These are phyloP conservation scores for Nicotiana otophora DNA, from an alignment of 257 asterid genomes.

Conservation along the genomic window DNA sequence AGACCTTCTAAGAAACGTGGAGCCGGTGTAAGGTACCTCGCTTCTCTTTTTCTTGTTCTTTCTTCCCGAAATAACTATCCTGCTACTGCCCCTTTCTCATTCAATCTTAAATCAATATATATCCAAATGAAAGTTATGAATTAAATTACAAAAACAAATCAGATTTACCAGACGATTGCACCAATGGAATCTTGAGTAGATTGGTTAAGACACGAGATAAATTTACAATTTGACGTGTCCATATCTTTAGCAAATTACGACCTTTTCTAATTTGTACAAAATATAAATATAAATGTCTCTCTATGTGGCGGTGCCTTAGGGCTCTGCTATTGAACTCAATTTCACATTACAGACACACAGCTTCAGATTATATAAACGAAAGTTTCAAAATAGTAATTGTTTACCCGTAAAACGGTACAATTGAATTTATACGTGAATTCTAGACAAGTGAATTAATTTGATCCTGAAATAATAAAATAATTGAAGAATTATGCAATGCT, in stretches of 20 bases:
- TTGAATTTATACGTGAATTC: too few relatives aligned
- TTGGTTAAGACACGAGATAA: background rate
- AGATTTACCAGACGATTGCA: background rate
- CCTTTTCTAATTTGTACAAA: background rate
- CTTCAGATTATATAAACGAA: too few relatives aligned
- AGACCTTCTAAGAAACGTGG: background rate
- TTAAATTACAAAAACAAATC: background rate
- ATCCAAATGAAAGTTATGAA: background rate
- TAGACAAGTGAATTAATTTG: too few relatives aligned
- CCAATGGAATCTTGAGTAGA: background rate
- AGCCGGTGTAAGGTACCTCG: background rate
- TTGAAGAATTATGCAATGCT: too few relatives aligned
- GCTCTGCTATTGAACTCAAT: too few relatives aligned
- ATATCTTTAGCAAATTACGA: background rate
- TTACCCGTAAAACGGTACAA: too few relatives aligned
- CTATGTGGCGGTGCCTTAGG: background rate
- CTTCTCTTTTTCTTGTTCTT: too few relatives aligned
- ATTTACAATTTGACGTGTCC: background rate
- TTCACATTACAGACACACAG: too few relatives aligned
- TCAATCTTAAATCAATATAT: background rate
- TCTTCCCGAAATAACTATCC: too few relatives aligned
- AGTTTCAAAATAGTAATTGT: too few relatives aligned
- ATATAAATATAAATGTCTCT: background rate
- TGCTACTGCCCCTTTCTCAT: background rate
- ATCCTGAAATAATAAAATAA: too few relatives aligned